Evolutionary conservation across 371 early-diverging fungal genomes (phyloP), one percentile per base, ranked within the genome.

Genomic region (Rhizopus delemar): DNA sequence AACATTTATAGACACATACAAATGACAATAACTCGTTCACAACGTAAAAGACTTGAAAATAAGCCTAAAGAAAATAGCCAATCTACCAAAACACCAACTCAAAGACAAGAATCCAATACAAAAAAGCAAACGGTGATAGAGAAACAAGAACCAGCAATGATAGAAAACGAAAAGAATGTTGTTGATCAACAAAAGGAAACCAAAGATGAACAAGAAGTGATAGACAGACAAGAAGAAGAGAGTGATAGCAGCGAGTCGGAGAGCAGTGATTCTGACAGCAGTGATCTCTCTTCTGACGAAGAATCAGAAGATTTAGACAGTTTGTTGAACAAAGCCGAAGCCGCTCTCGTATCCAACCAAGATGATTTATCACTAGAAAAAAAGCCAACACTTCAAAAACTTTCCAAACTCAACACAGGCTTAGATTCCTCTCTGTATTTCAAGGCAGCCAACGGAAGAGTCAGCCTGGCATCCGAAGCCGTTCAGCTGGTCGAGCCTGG

Each of bases 251-350:
- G 38, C 13, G 51, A 39, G 51, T 34, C 12, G 41, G 56, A 41
- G 16, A 31, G 16, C 9, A 41, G 28, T n/a, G 45, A 45, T 2
- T 28, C 13, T 12, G 51, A 61, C 29, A 22, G 34, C 41, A 41
- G n/a, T 39, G 13, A 53, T 3, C 4, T 58, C 13, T 31, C 39
- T 7, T 41, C 22, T 6, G 39, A 46, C 12, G 62, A 62, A 0
- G 62, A 59, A 3, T 22, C 22, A 22, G 80, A 78, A 8, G 79
- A 84, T 64, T 59, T 84, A 15, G 78, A 80, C 32, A 57, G 60
- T 6, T 58, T 84, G 9, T 63, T 84, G 32, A 48, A 69, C n/a
- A 81, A 80, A 53, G 85, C 85, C 5, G 71, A 76, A 57, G 57
- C 59, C n/a, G 78, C 78, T 4, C 56, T 84, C 5, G 56, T 53